Percentiles rank a stretch among this genome's conserved stretches.
phyloP scores from a whole-genome alignment of 495 filamentous ascomycete genomes.

The Podospora australis region DNA sequence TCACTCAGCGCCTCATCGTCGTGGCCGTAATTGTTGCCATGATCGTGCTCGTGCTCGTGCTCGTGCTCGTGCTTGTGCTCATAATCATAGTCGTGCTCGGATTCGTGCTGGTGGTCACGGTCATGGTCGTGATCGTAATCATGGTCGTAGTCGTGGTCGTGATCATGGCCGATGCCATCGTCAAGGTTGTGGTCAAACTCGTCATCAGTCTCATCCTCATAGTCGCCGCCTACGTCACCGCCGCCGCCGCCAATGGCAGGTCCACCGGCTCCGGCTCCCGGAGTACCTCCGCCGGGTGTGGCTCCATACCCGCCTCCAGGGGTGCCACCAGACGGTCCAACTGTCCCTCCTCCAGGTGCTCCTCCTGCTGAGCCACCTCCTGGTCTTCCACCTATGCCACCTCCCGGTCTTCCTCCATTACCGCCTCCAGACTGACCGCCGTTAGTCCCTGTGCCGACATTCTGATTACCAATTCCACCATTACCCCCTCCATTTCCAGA shows the following conservation, averaged over 20 bases:
- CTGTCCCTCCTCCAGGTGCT: background rate
- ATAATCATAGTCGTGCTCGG: background rate
- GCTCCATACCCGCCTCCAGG: background rate
- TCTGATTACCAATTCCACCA: background rate
- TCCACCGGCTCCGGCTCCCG: background rate
- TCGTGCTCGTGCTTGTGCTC: background rate
- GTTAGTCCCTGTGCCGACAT: background rate
- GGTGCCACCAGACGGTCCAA: background rate
- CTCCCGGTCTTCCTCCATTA: background rate
- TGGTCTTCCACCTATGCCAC: background rate
- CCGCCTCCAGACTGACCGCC: background rate
- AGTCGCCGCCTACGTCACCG: background rate
- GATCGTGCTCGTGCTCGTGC: background rate
- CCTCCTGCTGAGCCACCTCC: background rate
- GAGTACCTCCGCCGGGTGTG: background rate
- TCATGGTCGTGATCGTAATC: background rate
- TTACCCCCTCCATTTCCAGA: background rate
- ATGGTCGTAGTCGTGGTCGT: background rate
- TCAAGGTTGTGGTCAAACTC: background rate
- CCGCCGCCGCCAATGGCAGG: background rate
- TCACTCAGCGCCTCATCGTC: too few relatives aligned
- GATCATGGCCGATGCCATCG: background rate
- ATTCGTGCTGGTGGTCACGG: background rate
- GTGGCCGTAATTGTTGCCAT: too few relatives aligned
- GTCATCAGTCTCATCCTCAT: background rate